These are phyloP conservation scores for Pleurotus tuoliensis DNA, from an alignment of 768 basidiomycete species.

Conservation along the genomic window DNA sequence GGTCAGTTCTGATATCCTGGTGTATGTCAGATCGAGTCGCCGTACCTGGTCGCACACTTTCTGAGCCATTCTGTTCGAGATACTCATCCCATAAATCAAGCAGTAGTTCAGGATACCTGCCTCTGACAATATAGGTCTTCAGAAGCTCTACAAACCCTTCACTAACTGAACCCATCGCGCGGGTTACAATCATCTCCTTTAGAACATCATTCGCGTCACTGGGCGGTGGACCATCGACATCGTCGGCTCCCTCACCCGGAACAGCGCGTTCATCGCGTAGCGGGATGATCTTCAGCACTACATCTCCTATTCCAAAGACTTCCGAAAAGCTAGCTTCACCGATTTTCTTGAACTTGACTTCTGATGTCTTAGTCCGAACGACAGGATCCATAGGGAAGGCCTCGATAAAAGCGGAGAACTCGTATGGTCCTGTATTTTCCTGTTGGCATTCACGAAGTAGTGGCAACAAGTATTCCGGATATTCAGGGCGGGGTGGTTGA, in stretches of 20 bases:
- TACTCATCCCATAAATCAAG: constrained; percentile 88
- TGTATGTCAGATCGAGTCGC: background rate
- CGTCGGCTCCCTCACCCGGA: constrained; percentile 19
- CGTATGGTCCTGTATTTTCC: constrained; percentile 53
- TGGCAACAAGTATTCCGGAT: constrained; percentile 55
- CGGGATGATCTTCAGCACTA: constrained; percentile 90
- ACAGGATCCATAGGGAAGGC: constrained; percentile 74
- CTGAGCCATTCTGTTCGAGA: constrained; percentile 67
- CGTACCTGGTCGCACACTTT: constrained; percentile 81
- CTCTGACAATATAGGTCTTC: constrained; percentile 83
- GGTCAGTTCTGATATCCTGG: background rate
- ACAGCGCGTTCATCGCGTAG: constrained; percentile 47
- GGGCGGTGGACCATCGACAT: constrained; percentile 57
- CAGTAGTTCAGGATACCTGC: constrained; percentile 76
- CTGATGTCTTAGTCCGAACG: constrained; percentile 28
- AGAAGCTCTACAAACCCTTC: constrained; percentile 77
- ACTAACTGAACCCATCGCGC: constrained; percentile 65
- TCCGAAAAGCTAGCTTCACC: constrained; percentile 98
- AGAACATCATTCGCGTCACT: constrained; percentile 73
- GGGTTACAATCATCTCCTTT: constrained; percentile 77
- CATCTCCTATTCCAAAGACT: constrained; percentile 85
- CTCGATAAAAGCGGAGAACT: constrained; percentile 81
- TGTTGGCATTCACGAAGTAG: constrained; percentile 74
- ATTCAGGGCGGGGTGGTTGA: constrained; percentile 21
- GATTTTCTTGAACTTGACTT: constrained; percentile 66